Percentiles rank a stretch among this genome's conserved stretches.
Evolutionary conservation across 805 yeast species (phyloP).

Genomic region (Scheffersomyces amazonensis): DNA sequence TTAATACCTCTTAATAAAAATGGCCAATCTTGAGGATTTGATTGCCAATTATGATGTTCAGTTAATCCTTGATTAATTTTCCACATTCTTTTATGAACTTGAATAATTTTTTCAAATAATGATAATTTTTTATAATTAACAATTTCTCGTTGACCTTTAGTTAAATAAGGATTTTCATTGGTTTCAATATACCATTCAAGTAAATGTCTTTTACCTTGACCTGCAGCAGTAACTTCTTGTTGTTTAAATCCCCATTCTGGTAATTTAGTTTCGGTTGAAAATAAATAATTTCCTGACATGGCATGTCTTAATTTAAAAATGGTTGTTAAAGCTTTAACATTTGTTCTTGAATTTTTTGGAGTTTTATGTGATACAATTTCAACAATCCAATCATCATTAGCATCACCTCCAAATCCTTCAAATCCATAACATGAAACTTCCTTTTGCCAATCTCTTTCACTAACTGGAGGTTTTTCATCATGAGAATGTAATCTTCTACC

Average conservation of each 20-base stretch:
- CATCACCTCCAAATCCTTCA: constrained; percentile 76
- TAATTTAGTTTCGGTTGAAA: constrained; percentile 70
- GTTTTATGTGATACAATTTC: constrained; percentile 62
- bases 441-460: constrained; percentile 79
- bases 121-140: constrained; percentile 50
- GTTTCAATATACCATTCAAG: constrained; percentile 74
- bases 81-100: constrained; percentile 77
- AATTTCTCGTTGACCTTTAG: constrained; percentile 16
- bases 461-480: constrained; percentile 76
- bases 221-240: constrained; percentile 81
- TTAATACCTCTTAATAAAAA: constrained; percentile 72
- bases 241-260: constrained; percentile 85
- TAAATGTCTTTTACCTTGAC: constrained; percentile 59
- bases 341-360: constrained; percentile 47
- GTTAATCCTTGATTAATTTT: constrained; percentile 66
- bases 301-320: constrained; percentile 75
- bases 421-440: constrained; percentile 77
- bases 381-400: constrained; percentile 78
- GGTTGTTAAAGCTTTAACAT: constrained; percentile 64
- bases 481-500: constrained; percentile 76
- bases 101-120: constrained; percentile 59
- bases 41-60: constrained; percentile 68
- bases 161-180: constrained; percentile 53
- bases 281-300: constrained; percentile 72
- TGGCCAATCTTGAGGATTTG: constrained; percentile 75